Conservation (phyloP, 2,329 filamentous ascomycete genomes). For the Arthrobotrys entomopaga region DNA sequence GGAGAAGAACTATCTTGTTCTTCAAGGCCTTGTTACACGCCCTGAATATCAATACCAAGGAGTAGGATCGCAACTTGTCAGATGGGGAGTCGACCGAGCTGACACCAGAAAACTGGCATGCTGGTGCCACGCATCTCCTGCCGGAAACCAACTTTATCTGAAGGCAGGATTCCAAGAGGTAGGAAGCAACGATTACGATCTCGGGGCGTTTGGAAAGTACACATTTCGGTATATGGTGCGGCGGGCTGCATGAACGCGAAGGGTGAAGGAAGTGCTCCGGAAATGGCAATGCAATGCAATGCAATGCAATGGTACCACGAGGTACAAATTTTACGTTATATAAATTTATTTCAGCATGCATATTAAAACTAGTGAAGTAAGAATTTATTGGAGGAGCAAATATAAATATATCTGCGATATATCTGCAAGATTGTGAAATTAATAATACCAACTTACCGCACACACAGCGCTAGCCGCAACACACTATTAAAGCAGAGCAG, state of each 20-base stretch:
- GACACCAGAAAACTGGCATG: constrained; percentile 15
- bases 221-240: constrained; percentile 31
- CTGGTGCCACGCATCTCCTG: constrained; percentile 31
- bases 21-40: constrained; percentile 24
- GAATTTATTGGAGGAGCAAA: no score
- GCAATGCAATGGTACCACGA: no score
- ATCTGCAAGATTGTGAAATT: no score
- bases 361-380: no score
- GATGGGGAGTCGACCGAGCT: constrained; percentile 26
- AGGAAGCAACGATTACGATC: constrained; percentile 27
- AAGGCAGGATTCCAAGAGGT: constrained; percentile 30
- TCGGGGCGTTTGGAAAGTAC: constrained; percentile 27
- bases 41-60: constrained; percentile 21
- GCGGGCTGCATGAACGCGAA: constrained; percentile 13
- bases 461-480: no score
- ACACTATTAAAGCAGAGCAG: no score
- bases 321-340: no score
- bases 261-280: no score
- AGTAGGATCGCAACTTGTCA: constrained; percentile 25
- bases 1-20: constrained; percentile 21
- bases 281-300: no score
- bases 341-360: no score
- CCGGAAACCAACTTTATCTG: constrained; percentile 24
- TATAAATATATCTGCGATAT: no score
- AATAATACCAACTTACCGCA: no score